Evolutionary conservation across 129 eudicot species (phyloP), one percentile per base, ranked within the genome.

Genomic region (Solidago caesia): DNA sequence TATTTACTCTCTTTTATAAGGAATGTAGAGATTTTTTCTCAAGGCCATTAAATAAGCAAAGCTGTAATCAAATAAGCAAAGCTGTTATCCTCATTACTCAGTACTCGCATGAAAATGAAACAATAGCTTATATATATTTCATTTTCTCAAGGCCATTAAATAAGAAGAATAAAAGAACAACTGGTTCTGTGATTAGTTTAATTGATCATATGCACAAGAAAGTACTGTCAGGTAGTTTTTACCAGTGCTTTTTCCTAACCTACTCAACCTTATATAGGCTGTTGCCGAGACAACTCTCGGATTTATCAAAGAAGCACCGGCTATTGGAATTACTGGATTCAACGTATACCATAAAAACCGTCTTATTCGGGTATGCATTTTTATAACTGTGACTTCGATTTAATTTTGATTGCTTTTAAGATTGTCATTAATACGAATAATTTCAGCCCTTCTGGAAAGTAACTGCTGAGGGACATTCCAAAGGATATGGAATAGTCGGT

Each of bases 391-490:
- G 27, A 52, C 43, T 47, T 46, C 2, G 72, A 57, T 10, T 44
- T 53, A 13, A 25, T 44, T 56, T 45, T 44, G 0, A 11, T 45
- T 62, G 33, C 52, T 53, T 47, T 52, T 26, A 44, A 72, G 1
- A 56, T 13, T 68, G 26, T 57, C 12, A 41, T 74, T 72, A 43
- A 71, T 63, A 67, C 8, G 5, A 33, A 29, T 59, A 72, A 70
- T 81, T 81, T 61, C 75, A 94, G 98, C 98, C 97, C 47, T 94
- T 82, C 81, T 94, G 98, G 98, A 94, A 90, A 79, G 98, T 94
- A 63, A 88, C 89, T 33, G 82, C 58, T 45, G 98, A 94, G 76
- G 98, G 98, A 52, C 55, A 75, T 75, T 90, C 93, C 33, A 80
- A 72, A 65, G 98, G 98, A 74, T 53, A 79, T 60, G 96, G 98